Evolutionary conservation across 1,284 basidiomycete species (phyloP).

Genomic region (Trichosporon sp.): DNA sequence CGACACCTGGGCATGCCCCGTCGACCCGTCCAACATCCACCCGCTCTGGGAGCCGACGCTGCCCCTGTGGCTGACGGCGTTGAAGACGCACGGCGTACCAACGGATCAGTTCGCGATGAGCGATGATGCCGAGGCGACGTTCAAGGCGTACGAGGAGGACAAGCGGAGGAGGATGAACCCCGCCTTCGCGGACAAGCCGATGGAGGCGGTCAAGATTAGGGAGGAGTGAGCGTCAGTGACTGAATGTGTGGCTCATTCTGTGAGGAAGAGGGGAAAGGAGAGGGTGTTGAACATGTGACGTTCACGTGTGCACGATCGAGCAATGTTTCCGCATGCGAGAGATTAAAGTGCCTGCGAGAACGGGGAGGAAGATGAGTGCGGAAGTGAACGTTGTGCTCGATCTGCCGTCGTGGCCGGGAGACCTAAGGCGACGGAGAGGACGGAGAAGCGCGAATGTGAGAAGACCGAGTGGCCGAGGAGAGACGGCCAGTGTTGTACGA

Average conservation of each 20-base stretch:
- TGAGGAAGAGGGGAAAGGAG: not conserved
- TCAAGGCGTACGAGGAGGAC: constrained; percentile 51
- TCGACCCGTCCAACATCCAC: constrained; percentile 52
- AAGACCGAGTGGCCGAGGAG: too few species aligned
- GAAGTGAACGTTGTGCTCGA: too few species aligned
- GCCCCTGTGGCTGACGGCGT: constrained; percentile 48
- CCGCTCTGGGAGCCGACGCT: constrained; percentile 53
- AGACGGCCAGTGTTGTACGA: too few species aligned
- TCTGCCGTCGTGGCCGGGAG: too few species aligned
- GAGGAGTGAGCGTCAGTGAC: constrained; percentile 28
- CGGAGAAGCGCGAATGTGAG: too few species aligned
- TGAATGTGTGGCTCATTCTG: not conserved
- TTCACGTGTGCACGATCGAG: too few species aligned
- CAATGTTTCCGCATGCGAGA: too few species aligned
- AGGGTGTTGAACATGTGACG: not conserved
- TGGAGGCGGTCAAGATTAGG: constrained; percentile 39
- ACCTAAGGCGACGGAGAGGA: too few species aligned
- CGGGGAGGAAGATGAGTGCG: too few species aligned
- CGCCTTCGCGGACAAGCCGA: constrained; percentile 19
- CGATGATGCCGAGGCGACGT: constrained; percentile 50
- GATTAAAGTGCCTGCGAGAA: too few species aligned
- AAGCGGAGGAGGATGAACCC: constrained; percentile 41
- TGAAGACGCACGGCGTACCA: constrained; percentile 39
- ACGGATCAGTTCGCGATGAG: constrained; percentile 39
- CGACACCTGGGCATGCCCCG: constrained; percentile 46